Evolutionary conservation across 345 rosid species (phyloP), one percentile per base, ranked within the genome.

Genomic region (Eucalyptus cloeziana): DNA sequence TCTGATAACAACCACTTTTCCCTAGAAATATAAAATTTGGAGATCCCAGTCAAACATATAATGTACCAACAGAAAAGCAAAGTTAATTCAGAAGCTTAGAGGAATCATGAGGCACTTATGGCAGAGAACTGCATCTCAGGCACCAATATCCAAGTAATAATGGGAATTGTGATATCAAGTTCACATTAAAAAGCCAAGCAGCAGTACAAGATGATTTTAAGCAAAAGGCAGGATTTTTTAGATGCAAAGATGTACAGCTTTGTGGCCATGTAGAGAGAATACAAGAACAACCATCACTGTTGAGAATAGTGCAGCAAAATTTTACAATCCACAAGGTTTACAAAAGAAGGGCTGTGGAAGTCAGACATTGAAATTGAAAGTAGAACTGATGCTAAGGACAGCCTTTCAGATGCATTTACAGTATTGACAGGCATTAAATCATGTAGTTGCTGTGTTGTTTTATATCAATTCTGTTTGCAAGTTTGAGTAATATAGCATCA

Each of bases 1-100:
- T 94, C 98, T 96, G 56, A 96, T 98, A 85, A 98, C 94, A 49
- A 97, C 95, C 49, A 97, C 99, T 92, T 94, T 98, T 83, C 98
- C 99, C 99, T 98, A 92, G 51, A 86, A 87, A 67, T 90, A 43
- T 62, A 91, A 91, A 52, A 87, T 52, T 90, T 83, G 52, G 91
- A 50, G 43, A 88, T 87, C 62, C 8, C 86, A 27, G 56, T 52
- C 44, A 81, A 47, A 85, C 33, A 67, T 80, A 24, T 9, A 40
- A 87, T 12, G 3, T 76, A 76, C 85, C 85, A 76, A 2, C 47
- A 40, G 85, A 76, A 76, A 76, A 76, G 85, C 47, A 40, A 76
- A 76, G 85, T 76, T 21, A 21, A 40, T 76, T 76, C 47, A 22
- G 85, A 76, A 40, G 47, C 47, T 76, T 40, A 76, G 85, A 76